Evolutionary conservation across 306 rosid species (phyloP).

Genomic region (Quercus agrifolia): DNA sequence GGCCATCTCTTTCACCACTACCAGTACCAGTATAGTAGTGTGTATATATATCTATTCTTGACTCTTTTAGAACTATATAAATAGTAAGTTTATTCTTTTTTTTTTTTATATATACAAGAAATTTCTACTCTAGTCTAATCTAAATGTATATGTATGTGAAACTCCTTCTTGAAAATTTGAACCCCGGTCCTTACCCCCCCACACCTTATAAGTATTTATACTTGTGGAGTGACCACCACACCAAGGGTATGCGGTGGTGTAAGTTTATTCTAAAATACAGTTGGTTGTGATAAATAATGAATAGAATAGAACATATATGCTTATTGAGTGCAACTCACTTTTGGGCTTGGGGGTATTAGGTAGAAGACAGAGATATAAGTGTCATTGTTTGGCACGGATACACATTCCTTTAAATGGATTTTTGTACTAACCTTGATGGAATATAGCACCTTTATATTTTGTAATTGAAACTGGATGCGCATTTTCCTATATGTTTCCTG

Average conservation of each 20-base stretch:
- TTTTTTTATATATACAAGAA: too few relatives aligned
- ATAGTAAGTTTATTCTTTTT: conserved; percentile 6
- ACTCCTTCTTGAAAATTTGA: too few relatives aligned
- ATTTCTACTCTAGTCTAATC: too few relatives aligned
- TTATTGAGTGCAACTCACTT: conserved; percentile 75
- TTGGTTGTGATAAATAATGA: conserved; percentile 19
- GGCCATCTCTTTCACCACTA: conserved; percentile 21
- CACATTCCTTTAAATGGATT: conserved; percentile 37
- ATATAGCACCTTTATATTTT: conserved; percentile 43
- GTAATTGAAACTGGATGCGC: not conserved
- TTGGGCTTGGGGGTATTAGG: conserved; percentile 56
- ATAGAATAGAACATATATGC: conserved; percentile 13
- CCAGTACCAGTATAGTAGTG: too few relatives aligned
- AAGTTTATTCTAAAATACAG: conserved; percentile 7
- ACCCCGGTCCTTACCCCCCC: too few relatives aligned
- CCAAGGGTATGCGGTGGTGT: not conserved
- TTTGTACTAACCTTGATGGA: conserved; percentile 40
- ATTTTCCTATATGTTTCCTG: conserved; percentile 5
- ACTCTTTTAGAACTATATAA: conserved; percentile 2
- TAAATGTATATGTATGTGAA: too few relatives aligned
- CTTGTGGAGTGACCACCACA: too few relatives aligned
- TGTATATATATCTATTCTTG: not conserved
- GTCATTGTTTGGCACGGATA: conserved; percentile 34
- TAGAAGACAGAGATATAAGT: conserved; percentile 50
- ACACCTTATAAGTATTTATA: too few relatives aligned